Conservation (phyloP, 2,329 filamentous ascomycete species). For the Corinectria fuckeliana region DNA sequence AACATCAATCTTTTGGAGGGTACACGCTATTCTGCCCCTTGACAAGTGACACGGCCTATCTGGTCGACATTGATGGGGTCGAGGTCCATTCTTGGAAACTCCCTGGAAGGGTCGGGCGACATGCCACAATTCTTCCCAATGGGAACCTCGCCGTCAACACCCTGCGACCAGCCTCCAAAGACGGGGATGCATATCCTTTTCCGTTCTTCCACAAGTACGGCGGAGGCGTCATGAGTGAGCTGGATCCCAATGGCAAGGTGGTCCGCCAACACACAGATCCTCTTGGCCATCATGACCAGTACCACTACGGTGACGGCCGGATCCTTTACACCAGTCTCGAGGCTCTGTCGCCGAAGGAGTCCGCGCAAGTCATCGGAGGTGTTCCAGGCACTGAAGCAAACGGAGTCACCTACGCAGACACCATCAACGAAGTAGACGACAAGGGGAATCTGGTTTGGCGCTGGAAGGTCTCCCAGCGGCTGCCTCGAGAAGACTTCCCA, state of each 20-base stretch:
- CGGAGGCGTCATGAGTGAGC: conserved; percentile 40
- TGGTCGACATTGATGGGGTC: conserved; percentile 39
- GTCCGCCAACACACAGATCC: conserved; percentile 38
- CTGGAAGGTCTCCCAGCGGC: conserved; percentile 39
- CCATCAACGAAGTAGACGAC: conserved; percentile 39
- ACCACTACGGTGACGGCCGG: conserved; percentile 37
- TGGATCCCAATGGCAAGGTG: conserved; percentile 33
- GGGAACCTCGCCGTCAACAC: conserved; percentile 42
- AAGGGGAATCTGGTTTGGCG: conserved; percentile 36
- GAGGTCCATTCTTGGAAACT: conserved; percentile 41
- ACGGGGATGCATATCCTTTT: conserved; percentile 34
- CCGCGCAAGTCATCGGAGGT: conserved; percentile 37
- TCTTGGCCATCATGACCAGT: conserved; percentile 40
- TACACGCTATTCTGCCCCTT: conserved; percentile 42
- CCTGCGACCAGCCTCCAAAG: conserved; percentile 20
- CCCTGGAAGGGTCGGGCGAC: conserved; percentile 37
- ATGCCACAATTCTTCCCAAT: conserved; percentile 37
- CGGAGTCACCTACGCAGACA: conserved; percentile 40
- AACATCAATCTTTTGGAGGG: conserved; percentile 33
- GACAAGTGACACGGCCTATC: conserved; percentile 34
- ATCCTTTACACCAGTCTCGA: conserved; percentile 39
- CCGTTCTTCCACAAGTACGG: conserved; percentile 43
- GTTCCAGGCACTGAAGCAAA: conserved; percentile 35
- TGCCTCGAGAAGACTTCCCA: conserved; percentile 37
- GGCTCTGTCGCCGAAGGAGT: conserved; percentile 34